Evolutionary conservation across 257 asterid species (phyloP).

Genomic region (Thymus quinquecostatus): DNA sequence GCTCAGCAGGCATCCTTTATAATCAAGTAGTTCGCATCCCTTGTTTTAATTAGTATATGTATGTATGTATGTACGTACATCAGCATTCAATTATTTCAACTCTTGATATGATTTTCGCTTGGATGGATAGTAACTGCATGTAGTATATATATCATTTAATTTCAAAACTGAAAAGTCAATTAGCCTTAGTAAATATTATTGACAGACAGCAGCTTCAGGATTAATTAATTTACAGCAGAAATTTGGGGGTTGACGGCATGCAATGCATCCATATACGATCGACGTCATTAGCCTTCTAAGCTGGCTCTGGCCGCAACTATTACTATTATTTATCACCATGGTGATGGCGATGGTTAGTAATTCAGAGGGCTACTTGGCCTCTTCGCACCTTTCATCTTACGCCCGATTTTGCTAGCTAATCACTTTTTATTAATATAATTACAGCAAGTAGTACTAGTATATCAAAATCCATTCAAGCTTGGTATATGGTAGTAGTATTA

Average conservation of each 20-base stretch:
- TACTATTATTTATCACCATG: too few species aligned
- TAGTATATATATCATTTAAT: background rate
- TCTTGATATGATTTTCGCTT: background rate
- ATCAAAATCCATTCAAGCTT: too few species aligned
- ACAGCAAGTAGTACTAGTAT: too few species aligned
- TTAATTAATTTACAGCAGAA: background rate
- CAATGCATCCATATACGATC: background rate
- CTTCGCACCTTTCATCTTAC: slow-evolving; percentile 24
- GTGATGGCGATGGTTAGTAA: too few species aligned
- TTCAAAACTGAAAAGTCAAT: slow-evolving; percentile 5
- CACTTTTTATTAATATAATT: too few species aligned
- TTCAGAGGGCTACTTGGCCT: slow-evolving; percentile 9
- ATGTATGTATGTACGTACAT: background rate
- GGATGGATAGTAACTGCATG: too few species aligned
- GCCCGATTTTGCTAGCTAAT: background rate
- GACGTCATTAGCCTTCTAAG: background rate
- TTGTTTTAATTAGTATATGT: too few species aligned
- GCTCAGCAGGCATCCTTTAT: too few species aligned
- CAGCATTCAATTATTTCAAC: background rate
- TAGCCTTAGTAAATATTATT: background rate
- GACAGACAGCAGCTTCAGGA: background rate
- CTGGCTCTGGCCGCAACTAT: too few species aligned
- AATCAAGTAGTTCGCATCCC: too few species aligned
- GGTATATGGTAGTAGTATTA: too few species aligned
- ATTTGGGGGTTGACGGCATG: slow-evolving; percentile 22